A percentile compares a stretch with the other conserved stretches of the same genome.
These are phyloP conservation scores for Dictyostelium capitatum DNA, from an alignment of 78 protist species.

Conservation along the genomic window DNA sequence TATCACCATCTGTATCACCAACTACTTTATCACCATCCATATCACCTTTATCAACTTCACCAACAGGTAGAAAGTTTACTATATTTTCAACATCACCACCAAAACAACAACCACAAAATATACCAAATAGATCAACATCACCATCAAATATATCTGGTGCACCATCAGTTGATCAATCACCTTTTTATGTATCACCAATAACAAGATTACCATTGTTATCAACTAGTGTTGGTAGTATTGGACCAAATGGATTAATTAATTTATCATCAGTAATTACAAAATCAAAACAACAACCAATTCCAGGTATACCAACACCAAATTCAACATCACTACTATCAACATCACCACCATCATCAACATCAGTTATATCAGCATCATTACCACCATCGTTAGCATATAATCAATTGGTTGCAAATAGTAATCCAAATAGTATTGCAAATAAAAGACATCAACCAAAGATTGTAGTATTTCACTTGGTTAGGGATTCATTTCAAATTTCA, in stretches of 20 bases:
- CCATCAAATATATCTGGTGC: background rate
- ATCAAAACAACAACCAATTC: background rate
- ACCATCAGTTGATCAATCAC: background rate
- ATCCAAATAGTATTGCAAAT: background rate
- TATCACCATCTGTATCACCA: constrained; percentile 17
- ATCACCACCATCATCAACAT: background rate
- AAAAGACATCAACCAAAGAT: constrained; percentile 59
- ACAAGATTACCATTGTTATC: constrained; percentile 12
- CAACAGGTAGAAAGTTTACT: background rate
- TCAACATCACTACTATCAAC: background rate
- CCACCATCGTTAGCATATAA: constrained; percentile 14
- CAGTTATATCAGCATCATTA: background rate
- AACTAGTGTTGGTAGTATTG: background rate
- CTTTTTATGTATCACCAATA: background rate
- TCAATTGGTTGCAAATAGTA: background rate
- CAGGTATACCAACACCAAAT: background rate
- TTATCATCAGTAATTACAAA: background rate
- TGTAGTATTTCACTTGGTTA: constrained; percentile 46
- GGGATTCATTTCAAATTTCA: constrained; percentile 60
- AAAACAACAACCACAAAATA: background rate
- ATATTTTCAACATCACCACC: background rate
- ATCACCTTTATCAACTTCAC: background rate
- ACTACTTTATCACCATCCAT: background rate
- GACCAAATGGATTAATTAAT: background rate
- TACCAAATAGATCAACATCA: background rate